Percentiles rank a stretch among this genome's conserved stretches.
phyloP scores from a whole-genome alignment of 2,329 filamentous ascomycete species.

The Hirsutella thompsonii region DNA sequence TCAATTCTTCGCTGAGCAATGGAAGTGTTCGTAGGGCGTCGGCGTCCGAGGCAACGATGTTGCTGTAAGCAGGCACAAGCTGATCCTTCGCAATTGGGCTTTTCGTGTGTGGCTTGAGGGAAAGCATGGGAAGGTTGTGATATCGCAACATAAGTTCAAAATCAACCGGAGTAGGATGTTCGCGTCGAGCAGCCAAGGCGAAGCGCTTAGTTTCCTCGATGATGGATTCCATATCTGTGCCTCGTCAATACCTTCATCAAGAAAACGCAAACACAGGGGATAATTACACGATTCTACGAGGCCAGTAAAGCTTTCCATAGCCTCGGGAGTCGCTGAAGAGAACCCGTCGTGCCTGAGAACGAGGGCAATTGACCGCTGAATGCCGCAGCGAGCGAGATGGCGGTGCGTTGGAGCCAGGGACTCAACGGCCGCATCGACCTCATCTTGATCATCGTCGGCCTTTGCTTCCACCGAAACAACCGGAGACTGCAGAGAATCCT shows the following conservation, averaged over 20 bases:
- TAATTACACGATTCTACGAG: slow-evolving; percentile 44
- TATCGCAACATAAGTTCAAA: slow-evolving; percentile 39
- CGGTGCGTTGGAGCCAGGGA: slow-evolving; percentile 16
- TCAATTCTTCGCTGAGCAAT: slow-evolving; percentile 40
- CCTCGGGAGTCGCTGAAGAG: slow-evolving; percentile 37
- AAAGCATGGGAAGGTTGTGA: slow-evolving; percentile 37
- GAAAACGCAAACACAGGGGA: neutral
- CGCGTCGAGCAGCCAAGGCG: slow-evolving; percentile 35
- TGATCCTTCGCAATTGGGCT: slow-evolving; percentile 32
- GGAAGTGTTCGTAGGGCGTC: slow-evolving; percentile 28
- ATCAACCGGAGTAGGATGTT: slow-evolving; percentile 40
- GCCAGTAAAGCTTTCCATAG: slow-evolving; percentile 43
- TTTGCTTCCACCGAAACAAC: neutral
- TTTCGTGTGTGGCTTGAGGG: slow-evolving; percentile 42
- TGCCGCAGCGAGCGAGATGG: slow-evolving; percentile 19
- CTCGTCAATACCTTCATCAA: slow-evolving; percentile 7
- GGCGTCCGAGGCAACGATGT: slow-evolving; percentile 23
- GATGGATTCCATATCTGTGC: slow-evolving; percentile 34
- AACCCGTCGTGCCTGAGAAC: slow-evolving; percentile 47
- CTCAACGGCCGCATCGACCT: slow-evolving; percentile 7
- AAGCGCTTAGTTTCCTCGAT: slow-evolving; percentile 33
- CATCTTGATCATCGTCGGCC: slow-evolving; percentile 2
- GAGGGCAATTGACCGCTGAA: slow-evolving; percentile 43
- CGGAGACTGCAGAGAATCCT: neutral
- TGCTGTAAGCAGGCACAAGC: slow-evolving; percentile 24